Percentiles rank a stretch among this genome's conserved stretches.
These are phyloP conservation scores for Glebionis coronaria DNA, from an alignment of 129 eudicot species.

Conservation along the genomic window DNA sequence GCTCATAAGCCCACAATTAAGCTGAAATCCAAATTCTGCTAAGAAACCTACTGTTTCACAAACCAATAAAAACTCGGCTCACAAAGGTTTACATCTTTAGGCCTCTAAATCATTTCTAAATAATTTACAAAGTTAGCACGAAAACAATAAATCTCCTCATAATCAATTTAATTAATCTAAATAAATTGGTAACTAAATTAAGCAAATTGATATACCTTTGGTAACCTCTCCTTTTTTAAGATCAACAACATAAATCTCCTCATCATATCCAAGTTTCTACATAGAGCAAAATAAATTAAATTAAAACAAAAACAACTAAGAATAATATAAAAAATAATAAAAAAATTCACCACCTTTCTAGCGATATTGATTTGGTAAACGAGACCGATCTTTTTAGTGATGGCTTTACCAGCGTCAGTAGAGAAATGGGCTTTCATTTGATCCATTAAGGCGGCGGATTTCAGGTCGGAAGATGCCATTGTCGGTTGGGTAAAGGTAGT, in stretches of 20 bases:
- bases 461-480: constrained; percentile 48
- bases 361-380: constrained; percentile 88
- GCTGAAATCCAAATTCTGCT: no score
- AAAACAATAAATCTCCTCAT: not conserved
- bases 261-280: constrained; percentile 91
- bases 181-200: not conserved
- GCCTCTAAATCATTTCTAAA: no score
- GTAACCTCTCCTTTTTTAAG: constrained; percentile 96
- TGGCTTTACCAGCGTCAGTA: constrained; percentile 78
- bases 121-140: not conserved
- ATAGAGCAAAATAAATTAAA: not conserved
- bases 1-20: no score
- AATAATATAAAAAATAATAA: not conserved
- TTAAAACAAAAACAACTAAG: constrained; percentile 1
- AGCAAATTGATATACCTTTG: constrained; percentile 45
- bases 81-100: no score
- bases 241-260: constrained; percentile 84
- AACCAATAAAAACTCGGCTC: no score
- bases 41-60: no score
- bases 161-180: no score
- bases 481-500: constrained; percentile 14
- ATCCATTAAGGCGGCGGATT: constrained; percentile 82
- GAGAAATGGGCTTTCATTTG: constrained; percentile 80
- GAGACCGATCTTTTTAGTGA: constrained; percentile 67
- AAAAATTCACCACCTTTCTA: constrained; percentile 51